Conservation (phyloP, 805 yeast species). For the Candida taoyuanica region DNA sequence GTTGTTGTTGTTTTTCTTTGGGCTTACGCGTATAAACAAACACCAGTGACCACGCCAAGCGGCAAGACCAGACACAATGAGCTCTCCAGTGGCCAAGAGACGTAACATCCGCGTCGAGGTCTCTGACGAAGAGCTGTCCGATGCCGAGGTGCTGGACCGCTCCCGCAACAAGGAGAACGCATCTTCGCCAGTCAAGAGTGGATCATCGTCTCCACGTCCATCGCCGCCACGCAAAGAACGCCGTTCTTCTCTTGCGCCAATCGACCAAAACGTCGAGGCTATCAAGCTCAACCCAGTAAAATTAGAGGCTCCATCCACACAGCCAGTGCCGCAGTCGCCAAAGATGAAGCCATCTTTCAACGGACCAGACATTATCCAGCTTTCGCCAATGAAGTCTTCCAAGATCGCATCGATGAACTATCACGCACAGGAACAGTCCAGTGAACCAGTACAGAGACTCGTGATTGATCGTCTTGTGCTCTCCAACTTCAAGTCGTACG, state of each 20-base stretch:
- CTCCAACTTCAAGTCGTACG: conserved; percentile 90
- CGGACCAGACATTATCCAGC: conserved; percentile 35
- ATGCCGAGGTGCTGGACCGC: conserved; percentile 13
- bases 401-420: conserved; percentile 28
- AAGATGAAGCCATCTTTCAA: conserved; percentile 32
- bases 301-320: conserved; percentile 19
- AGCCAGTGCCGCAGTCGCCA: conserved; percentile 28
- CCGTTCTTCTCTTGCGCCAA: conserved; percentile 20
- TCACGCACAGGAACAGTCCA: conserved; percentile 24
- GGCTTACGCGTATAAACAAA: too few species aligned
- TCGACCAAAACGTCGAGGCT: conserved; percentile 19
- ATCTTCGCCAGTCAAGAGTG: conserved; percentile 24
- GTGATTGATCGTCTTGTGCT: conserved; percentile 72
- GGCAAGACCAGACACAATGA: conserved; percentile 1
- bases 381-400: conserved; percentile 36
- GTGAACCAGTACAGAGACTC: conserved; percentile 47
- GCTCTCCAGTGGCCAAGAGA: conserved; percentile 25
- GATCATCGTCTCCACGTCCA: conserved; percentile 6
- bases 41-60: neutral
- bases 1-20: neutral
- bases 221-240: conserved; percentile 22
- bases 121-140: conserved; percentile 12
- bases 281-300: conserved; percentile 13
- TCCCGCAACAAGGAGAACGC: conserved; percentile 22
- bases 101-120: conserved; percentile 15